Conservation (phyloP, 73 alveolate species). For the Blepharisma japonicum region DNA sequence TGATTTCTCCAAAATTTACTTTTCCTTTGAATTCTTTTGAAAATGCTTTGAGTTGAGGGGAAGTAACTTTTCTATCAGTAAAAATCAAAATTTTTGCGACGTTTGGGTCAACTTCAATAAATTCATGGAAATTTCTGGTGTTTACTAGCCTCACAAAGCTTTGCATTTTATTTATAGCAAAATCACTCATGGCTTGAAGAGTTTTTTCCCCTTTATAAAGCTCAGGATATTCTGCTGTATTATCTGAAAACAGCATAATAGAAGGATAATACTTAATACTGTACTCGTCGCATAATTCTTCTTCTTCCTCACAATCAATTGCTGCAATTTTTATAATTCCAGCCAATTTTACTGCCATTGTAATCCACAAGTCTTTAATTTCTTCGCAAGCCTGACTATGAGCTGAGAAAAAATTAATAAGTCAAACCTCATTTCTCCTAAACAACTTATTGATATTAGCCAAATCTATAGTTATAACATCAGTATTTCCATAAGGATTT, state of each 20-base stretch:
- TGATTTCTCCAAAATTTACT: conserved; percentile 88
- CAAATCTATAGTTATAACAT: conserved; percentile 82
- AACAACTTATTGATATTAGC: conserved; percentile 74
- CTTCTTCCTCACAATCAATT: conserved; percentile 95
- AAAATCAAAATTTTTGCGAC: conserved; percentile 81
- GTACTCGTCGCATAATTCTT: conserved; percentile 95
- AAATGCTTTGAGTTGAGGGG: conserved; percentile 92
- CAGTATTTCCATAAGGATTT: conserved; percentile 77
- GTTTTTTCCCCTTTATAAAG: conserved; percentile 71
- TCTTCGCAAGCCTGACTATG: conserved; percentile 57
- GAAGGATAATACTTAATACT: conserved; percentile 76
- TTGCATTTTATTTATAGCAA: conserved; percentile 85
- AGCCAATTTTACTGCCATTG: conserved; percentile 83
- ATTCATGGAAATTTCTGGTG: conserved; percentile 80
- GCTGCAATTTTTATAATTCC: conserved; percentile 96
- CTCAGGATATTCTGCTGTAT: conserved; percentile 72
- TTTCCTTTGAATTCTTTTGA: conserved; percentile 85
- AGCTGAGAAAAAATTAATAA: conserved; percentile 81
- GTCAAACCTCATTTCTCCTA: conserved; percentile 92
- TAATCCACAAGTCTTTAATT: conserved; percentile 64
- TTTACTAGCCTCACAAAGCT: conserved; percentile 88
- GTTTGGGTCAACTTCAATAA: conserved; percentile 69
- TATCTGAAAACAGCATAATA: conserved; percentile 80
- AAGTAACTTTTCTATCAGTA: conserved; percentile 85
- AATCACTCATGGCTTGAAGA: conserved; percentile 70